Conservation (phyloP, 2,329 filamentous ascomycete species). For the Fusarium nurragi region DNA sequence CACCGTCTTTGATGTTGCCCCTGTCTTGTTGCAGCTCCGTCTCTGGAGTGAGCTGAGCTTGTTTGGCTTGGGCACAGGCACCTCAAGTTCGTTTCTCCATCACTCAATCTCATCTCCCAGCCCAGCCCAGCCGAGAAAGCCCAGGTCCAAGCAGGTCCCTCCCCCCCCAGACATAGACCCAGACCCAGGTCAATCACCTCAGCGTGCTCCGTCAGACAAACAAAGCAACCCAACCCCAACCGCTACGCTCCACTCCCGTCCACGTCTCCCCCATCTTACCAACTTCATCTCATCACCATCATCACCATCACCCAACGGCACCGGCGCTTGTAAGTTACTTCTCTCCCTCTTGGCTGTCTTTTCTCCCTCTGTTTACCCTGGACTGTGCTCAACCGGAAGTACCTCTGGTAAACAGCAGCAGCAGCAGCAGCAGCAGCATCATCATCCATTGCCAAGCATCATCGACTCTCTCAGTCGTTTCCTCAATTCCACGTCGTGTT, state of each 20-base stretch:
- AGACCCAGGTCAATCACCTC: slow-evolving; percentile 14
- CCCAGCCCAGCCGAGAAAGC: neutral
- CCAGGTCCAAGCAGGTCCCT: slow-evolving; percentile 4
- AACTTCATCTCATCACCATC: slow-evolving; percentile 39
- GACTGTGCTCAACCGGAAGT: neutral
- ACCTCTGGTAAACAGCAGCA: slow-evolving; percentile 16
- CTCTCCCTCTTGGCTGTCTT: neutral
- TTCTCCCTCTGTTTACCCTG: slow-evolving; percentile 26
- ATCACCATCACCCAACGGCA: slow-evolving; percentile 23
- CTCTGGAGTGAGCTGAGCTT: slow-evolving; percentile 36
- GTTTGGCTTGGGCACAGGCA: neutral
- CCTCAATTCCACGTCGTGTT: slow-evolving; percentile 8
- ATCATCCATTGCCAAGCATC: slow-evolving; percentile 21
- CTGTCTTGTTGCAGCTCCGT: slow-evolving; percentile 30
- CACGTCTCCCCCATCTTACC: slow-evolving; percentile 37
- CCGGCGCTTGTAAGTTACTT: slow-evolving; percentile 36
- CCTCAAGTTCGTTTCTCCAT: slow-evolving; percentile 15
- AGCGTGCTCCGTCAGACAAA: slow-evolving; percentile 25
- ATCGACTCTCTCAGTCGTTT: slow-evolving; percentile 6
- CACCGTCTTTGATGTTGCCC: slow-evolving; percentile 25
- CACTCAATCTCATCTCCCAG: slow-evolving; percentile 36
- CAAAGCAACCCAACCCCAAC: slow-evolving; percentile 39
- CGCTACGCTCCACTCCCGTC: slow-evolving; percentile 35
- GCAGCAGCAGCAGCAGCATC: neutral
- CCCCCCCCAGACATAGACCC: slow-evolving; percentile 9